Evolutionary conservation across 805 yeast species (phyloP), one percentile per base, ranked within the genome.

Genomic region (Ogataea ramenticola): DNA sequence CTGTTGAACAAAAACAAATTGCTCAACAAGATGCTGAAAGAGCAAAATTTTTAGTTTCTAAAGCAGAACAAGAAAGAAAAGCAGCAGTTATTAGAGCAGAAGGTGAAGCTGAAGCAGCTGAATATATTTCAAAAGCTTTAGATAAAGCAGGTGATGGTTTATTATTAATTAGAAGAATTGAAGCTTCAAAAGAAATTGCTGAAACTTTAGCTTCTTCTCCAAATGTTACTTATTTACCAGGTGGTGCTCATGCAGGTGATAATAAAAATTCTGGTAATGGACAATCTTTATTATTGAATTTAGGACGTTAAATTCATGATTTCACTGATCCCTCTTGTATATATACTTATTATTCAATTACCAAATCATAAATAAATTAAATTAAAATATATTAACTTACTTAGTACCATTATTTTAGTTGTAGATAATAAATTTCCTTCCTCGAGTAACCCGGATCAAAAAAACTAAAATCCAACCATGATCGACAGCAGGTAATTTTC

Each of bases 21-120:
- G 99, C 99, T 29, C 99, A 93, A 70, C 99, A 93, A 68, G 99
- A 93, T 62, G 98, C 99, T 21, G 98, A 93, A 71, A 78, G 99
- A 54, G 96, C 98, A 46, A 85, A 84, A 59, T 93, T 79, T 61
- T 72, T 87, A 43, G 97, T 93, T 44, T 97, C 90, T 61, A 85
- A 85, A 62, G 98, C 98, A 9, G 97, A 93, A 66, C 99, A 93
- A 70, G 98, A 91, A 66, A 80, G 96, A 62, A 90, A 85, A 65
- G 99, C 98, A 2, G 72, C 86, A 40, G 88, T 93, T 56, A 90
- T 93, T 53, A 80, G 98, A 58, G 99, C 99, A 26, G 99, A 93
- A 68, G 99, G 98, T 68, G 99, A 93, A 70, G 99, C 99, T 41
- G 98, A 93, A 66, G 88, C 96, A 46, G 99, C 99, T 3, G 98